These are phyloP conservation scores for Arthrocladium fulminans DNA, from an alignment of 2,329 filamentous ascomycete species.

Conservation along the genomic window DNA sequence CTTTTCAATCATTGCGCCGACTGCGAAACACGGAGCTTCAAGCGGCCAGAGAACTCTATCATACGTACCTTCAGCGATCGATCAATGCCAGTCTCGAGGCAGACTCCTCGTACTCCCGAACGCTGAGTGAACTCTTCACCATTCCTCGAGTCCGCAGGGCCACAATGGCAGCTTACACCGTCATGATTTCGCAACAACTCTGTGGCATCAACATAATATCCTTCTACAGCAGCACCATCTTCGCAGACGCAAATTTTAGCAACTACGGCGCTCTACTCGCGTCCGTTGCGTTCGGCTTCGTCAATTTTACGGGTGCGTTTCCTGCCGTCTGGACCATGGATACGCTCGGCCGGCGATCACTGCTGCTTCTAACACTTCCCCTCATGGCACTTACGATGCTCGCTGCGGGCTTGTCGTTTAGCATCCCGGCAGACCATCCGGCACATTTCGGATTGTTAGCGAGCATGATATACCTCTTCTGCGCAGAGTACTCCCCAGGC, in stretches of 20 bases:
- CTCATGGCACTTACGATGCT: conserved; percentile 42
- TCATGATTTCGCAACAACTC: conserved; percentile 28
- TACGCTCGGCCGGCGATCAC: conserved; percentile 49
- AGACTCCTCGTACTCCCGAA: conserved; percentile 24
- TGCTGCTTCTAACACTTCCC: conserved; percentile 50
- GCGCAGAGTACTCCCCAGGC: conserved; percentile 34
- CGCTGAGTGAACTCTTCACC: conserved; percentile 26
- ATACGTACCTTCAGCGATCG: conserved; percentile 36
- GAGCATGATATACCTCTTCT: conserved; percentile 23
- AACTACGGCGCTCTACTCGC: conserved; percentile 42
- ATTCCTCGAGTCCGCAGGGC: conserved; percentile 27
- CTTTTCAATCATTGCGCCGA: conserved; percentile 49
- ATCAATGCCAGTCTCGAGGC: conserved; percentile 15
- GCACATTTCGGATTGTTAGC: conserved; percentile 23
- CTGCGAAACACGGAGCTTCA: conserved; percentile 52
- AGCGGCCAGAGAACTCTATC: conserved; percentile 49
- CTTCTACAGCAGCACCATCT: conserved; percentile 60
- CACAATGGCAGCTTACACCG: conserved; percentile 25
- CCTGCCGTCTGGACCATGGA: conserved; percentile 54
- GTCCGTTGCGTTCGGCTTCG: conserved; percentile 53
- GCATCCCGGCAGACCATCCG: conserved; percentile 25
- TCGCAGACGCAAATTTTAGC: conserved; percentile 41
- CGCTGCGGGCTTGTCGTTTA: conserved; percentile 34
- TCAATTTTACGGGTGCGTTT: conserved; percentile 58
- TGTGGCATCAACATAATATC: conserved; percentile 55